phyloP scores from a whole-genome alignment of 768 basidiomycete genomes.

The Russula emetica region DNA sequence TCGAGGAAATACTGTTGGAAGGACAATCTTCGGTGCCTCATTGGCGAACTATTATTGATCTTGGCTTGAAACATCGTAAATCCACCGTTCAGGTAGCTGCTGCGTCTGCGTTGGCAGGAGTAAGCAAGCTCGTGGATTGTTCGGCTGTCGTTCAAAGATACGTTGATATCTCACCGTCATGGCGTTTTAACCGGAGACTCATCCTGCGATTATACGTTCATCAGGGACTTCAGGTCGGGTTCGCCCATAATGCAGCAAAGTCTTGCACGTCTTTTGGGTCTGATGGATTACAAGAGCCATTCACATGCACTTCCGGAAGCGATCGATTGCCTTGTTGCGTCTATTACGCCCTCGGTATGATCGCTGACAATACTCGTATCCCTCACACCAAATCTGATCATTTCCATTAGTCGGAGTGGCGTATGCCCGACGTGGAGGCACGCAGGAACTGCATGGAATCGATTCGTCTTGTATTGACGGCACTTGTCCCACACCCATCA shows the following conservation, averaged over 20 bases:
- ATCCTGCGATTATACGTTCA: slow-evolving; percentile 45
- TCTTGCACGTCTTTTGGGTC: slow-evolving; percentile 64
- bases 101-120: slow-evolving; percentile 60
- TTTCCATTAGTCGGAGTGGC: slow-evolving; percentile 35
- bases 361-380: slow-evolving; percentile 37
- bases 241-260: slow-evolving; percentile 62
- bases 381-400: slow-evolving; percentile 28
- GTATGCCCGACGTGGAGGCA: slow-evolving; percentile 49
- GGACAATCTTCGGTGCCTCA: slow-evolving; percentile 44
- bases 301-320: slow-evolving; percentile 52
- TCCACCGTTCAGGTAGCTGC: slow-evolving; percentile 69
- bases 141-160: slow-evolving; percentile 65
- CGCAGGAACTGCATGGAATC: slow-evolving; percentile 52
- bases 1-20: slow-evolving; percentile 45
- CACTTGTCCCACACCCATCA: slow-evolving; percentile 41
- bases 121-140: slow-evolving; percentile 68
- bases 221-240: slow-evolving; percentile 54
- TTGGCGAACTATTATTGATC: slow-evolving; percentile 69
- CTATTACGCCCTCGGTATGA: slow-evolving; percentile 44
- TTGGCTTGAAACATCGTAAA: slow-evolving; percentile 64
- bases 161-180: slow-evolving; percentile 38
- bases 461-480: slow-evolving; percentile 47
- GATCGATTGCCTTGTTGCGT: slow-evolving; percentile 54
- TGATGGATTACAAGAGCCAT: slow-evolving; percentile 57
- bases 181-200: background rate